These are phyloP conservation scores for Yamadazyma nakazawae DNA, from an alignment of 805 yeast genomes.

Conservation along the genomic window DNA sequence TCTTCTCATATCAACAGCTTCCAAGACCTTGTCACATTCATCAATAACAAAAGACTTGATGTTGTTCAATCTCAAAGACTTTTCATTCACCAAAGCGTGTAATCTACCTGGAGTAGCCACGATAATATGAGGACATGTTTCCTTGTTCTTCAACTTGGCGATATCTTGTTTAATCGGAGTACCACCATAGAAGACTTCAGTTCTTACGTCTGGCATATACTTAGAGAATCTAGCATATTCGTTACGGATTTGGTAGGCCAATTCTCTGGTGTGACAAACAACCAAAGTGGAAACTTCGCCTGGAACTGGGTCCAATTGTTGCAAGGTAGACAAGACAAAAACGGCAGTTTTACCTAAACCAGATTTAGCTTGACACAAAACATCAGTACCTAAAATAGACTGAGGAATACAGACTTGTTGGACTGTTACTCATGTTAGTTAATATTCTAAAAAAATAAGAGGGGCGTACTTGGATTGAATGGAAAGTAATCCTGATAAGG, in stretches of 20 bases:
- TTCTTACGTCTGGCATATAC: conserved; percentile 96
- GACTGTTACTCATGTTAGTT: conserved; percentile 42
- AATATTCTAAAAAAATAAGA: neutral
- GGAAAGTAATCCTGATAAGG: neutral
- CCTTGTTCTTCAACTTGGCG: conserved; percentile 85
- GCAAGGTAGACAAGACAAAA: conserved; percentile 91
- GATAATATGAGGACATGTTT: conserved; percentile 91
- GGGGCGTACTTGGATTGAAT: neutral
- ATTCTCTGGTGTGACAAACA: conserved; percentile 96
- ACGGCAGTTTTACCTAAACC: conserved; percentile 99
- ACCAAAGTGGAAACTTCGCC: conserved; percentile 95
- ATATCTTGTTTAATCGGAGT: conserved; percentile 79
- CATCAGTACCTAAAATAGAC: conserved; percentile 96
- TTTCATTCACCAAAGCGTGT: conserved; percentile 89
- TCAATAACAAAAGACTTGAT: conserved; percentile 94
- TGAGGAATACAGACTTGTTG: conserved; percentile 99
- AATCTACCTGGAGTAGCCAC: conserved; percentile 99
- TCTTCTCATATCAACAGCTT: conserved; percentile 90
- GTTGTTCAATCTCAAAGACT: conserved; percentile 78
- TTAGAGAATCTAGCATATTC: conserved; percentile 97
- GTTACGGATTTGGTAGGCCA: conserved; percentile 96
- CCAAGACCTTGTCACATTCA: conserved; percentile 98
- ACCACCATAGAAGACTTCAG: conserved; percentile 98
- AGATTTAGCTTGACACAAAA: conserved; percentile 97
- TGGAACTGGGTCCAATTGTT: conserved; percentile 94